Base-by-base conservation (phyloP, 2,329 filamentous ascomycete genomes). In the Purpureocillium takamizusanense region DNA sequence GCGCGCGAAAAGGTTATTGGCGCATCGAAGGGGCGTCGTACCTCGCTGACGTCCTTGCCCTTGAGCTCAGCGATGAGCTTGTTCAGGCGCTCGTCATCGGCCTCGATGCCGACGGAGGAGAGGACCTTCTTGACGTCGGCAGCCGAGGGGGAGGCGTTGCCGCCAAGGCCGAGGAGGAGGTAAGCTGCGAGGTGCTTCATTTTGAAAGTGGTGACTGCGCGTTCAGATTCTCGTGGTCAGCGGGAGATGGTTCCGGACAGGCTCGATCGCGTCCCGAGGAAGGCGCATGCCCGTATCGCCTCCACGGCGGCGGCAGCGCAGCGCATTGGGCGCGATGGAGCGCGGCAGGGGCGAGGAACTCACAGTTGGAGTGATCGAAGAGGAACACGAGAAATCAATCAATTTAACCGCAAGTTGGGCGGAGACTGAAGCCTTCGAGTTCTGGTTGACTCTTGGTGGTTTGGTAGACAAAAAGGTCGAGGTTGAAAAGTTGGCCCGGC, bases 161-260 rank as follows among this genome's bases (percentile, higher is more conserved):
- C 92, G 67, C 78, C 90, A 57, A 97, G 84, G 74, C 74, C 72
- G 69, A 97, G 86, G 65, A 98, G 90, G 64, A 98, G 88, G 81
- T 94, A 97, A 67, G 92, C 90, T 67, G 92, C 92, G 76, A 98
- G 84, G 76, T 97, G 83, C 89, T 98, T 97, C 92, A 98, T 97
- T 87, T 82, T 94, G 67, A 25, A 25, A 10, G 21, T 25, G 21
- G 21, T 25, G 10, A 25, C 21, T 25, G 21, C 21, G 21, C 21
- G 21, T 25, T 10, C 21, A 10, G n/a, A n/a, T n/a, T n/a, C n/a
- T n/a, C n/a, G n/a, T n/a, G n/a, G n/a, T n/a, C n/a, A n/a, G n/a
- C n/a, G n/a, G n/a, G 7, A 0, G 25, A 9, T 31, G n/a, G 35
- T 27, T n/a, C n/a, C n/a, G n/a, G n/a, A n/a, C n/a, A n/a, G n/a